A percentile compares a stretch with the other conserved stretches of the same genome.
Evolutionary conservation across 23 red algal genomes (phyloP).

Genomic region (Chondrus crispus): DNA sequence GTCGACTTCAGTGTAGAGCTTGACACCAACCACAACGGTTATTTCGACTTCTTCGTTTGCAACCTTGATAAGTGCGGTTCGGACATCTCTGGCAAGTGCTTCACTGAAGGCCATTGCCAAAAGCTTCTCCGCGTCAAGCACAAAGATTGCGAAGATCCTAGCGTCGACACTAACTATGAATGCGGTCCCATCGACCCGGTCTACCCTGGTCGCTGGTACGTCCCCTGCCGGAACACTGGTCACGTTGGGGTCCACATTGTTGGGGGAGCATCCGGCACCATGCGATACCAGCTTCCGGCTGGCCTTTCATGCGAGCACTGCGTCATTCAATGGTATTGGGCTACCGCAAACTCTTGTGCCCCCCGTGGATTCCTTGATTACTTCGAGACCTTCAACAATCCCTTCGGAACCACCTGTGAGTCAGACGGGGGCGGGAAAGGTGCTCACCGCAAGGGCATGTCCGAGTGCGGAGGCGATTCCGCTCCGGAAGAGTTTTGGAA

Average conservation of each 20-base stretch:
- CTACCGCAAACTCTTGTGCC: slow-evolving; percentile 61
- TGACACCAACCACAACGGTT: slow-evolving; percentile 71
- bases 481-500: slow-evolving; percentile 66
- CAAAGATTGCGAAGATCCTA: slow-evolving; percentile 32
- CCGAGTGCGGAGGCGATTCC: slow-evolving; percentile 17
- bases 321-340: slow-evolving; percentile 70
- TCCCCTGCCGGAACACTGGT: slow-evolving; percentile 55
- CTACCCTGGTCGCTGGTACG: slow-evolving; percentile 59
- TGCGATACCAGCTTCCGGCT: slow-evolving; percentile 52
- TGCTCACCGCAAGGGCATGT: slow-evolving; percentile 32
- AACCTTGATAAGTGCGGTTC: slow-evolving; percentile 31
- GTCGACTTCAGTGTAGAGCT: slow-evolving; percentile 54
- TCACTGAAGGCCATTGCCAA: slow-evolving; percentile 30
- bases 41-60: slow-evolving; percentile 72
- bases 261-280: slow-evolving; percentile 45
- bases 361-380: slow-evolving; percentile 57
- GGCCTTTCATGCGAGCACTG: slow-evolving; percentile 23
- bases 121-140: slow-evolving; percentile 44
- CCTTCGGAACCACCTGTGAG: slow-evolving; percentile 53
- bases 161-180: slow-evolving; percentile 8
- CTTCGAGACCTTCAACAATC: slow-evolving; percentile 29
- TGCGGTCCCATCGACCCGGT: slow-evolving; percentile 69
- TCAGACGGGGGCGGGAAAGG: slow-evolving; percentile 44
- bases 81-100: slow-evolving; percentile 31
- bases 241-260: slow-evolving; percentile 63